Evolutionary conservation across 106 monocot genomes (phyloP).

Genomic region (Platanthera zijinensis): DNA sequence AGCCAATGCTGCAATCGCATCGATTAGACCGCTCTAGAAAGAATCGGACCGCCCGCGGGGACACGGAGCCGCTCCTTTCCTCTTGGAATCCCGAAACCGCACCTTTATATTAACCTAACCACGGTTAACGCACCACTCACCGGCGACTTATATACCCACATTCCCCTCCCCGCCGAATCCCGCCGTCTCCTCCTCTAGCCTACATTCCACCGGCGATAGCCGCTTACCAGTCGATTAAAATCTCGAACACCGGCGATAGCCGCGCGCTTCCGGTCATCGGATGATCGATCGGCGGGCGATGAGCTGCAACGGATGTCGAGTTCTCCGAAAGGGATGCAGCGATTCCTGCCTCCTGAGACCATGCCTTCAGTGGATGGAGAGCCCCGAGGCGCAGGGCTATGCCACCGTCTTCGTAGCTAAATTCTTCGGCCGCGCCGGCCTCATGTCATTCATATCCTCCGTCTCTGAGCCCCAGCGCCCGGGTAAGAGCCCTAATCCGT

Average conservation of each 20-base stretch:
- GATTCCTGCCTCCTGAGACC: conserved; percentile 40
- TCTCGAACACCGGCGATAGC: too few species aligned
- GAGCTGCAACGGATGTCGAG: conserved; percentile 65
- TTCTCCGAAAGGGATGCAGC: conserved; percentile 58
- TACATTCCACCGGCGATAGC: not conserved
- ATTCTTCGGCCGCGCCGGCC: conserved; percentile 56
- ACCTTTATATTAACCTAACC: conserved; percentile 5
- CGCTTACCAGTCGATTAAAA: not conserved
- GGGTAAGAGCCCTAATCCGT: conserved; percentile 9
- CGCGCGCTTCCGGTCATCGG: not conserved
- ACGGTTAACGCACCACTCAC: not conserved
- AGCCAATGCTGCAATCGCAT: too few species aligned
- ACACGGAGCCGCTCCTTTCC: conserved; percentile 65
- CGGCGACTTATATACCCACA: conserved; percentile 19
- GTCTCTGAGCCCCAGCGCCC: conserved; percentile 35
- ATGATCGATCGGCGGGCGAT: conserved; percentile 10
- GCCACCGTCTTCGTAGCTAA: conserved; percentile 64
- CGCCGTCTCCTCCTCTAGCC: not conserved
- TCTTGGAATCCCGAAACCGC: conserved; percentile 20
- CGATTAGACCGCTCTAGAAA: too few species aligned
- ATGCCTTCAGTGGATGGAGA: conserved; percentile 46
- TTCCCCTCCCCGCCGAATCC: conserved; percentile 1
- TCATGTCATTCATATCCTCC: conserved; percentile 36
- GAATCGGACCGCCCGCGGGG: conserved; percentile 40
- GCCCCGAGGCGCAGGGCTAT: conserved; percentile 44